phyloP scores from a whole-genome alignment of 192 early-diverging fungal genomes.

The Podila minutissima region DNA sequence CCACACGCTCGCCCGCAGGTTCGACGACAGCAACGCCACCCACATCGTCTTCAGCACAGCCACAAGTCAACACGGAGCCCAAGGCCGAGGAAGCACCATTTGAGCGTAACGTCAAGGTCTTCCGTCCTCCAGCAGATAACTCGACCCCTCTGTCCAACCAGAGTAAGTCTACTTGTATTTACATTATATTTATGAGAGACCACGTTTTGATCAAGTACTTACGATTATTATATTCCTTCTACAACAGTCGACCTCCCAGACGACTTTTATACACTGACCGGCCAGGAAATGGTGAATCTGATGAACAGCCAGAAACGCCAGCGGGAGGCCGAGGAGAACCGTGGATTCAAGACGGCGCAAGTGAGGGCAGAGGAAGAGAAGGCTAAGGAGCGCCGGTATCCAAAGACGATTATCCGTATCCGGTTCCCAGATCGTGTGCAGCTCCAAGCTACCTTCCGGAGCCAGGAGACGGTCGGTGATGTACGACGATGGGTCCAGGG shows the following conservation, averaged over 20 bases:
- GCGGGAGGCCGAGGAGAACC: slow-evolving; percentile 67
- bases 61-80: not conserved
- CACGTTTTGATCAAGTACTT: not conserved
- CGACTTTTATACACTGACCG: slow-evolving; percentile 84
- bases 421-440: slow-evolving; percentile 82
- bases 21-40: not conserved
- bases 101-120: slow-evolving; percentile 61
- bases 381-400: slow-evolving; percentile 70
- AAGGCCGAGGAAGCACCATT: slow-evolving; percentile 17
- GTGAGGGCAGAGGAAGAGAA: slow-evolving; percentile 79
- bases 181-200: not conserved
- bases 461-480: slow-evolving; percentile 60
- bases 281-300: slow-evolving; percentile 74
- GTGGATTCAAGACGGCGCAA: slow-evolving; percentile 81
- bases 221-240: not conserved
- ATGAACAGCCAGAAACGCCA: slow-evolving; percentile 65
- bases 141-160: slow-evolving; percentile 40
- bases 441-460: slow-evolving; percentile 80
- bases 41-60: not conserved
- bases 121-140: slow-evolving; percentile 57
- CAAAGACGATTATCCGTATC: slow-evolving; percentile 83
- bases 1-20: not conserved
- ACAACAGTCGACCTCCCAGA: slow-evolving; percentile 82
- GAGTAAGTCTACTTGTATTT: slow-evolving; percentile 30
- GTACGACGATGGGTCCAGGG: slow-evolving; percentile 28